A percentile compares a stretch with the other conserved stretches of the same genome.
Evolutionary conservation across 2,329 filamentous ascomycete species (phyloP).

Genomic region (Cercospora canescens): DNA sequence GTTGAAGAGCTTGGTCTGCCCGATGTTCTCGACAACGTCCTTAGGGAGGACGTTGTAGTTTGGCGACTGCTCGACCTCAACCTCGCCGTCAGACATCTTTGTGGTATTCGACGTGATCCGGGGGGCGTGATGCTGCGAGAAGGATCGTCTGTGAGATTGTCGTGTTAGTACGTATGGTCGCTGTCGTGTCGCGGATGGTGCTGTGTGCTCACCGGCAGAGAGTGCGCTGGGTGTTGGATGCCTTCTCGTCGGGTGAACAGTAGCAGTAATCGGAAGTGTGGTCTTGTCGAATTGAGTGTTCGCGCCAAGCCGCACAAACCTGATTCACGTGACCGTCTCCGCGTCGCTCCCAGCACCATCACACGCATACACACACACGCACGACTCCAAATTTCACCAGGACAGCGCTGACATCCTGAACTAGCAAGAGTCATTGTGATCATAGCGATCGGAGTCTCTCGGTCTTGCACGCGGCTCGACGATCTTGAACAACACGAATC

Average conservation of each 20-base stretch:
- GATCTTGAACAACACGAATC: not conserved
- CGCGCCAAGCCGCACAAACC: slow-evolving; percentile 2
- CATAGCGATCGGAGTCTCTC: not conserved
- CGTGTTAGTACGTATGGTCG: slow-evolving; percentile 4
- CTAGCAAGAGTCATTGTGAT: not conserved
- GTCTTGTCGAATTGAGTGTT: not conserved
- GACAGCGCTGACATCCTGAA: not conserved
- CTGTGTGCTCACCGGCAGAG: slow-evolving; percentile 9
- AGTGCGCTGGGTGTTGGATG: slow-evolving; percentile 14
- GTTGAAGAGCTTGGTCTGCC: slow-evolving; percentile 95
- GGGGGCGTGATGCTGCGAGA: slow-evolving; percentile 6
- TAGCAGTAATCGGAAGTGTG: slow-evolving; percentile 9
- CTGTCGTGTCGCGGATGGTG: not conserved
- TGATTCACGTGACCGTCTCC: not conserved
- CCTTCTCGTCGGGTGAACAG: slow-evolving; percentile 11
- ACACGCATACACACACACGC: not conserved
- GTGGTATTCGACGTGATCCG: slow-evolving; percentile 19
- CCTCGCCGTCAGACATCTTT: slow-evolving; percentile 95
- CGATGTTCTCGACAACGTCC: slow-evolving; percentile 86
- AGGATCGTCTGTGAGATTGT: slow-evolving; percentile 8
- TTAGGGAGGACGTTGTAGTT: slow-evolving; percentile 84
- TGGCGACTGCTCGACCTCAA: slow-evolving; percentile 87
- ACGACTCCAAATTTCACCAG: not conserved
- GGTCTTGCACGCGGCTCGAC: not conserved
- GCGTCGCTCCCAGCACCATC: not conserved